Evolutionary conservation across 1,284 basidiomycete species (phyloP).

Genomic region (Leccinum ponderosum): DNA sequence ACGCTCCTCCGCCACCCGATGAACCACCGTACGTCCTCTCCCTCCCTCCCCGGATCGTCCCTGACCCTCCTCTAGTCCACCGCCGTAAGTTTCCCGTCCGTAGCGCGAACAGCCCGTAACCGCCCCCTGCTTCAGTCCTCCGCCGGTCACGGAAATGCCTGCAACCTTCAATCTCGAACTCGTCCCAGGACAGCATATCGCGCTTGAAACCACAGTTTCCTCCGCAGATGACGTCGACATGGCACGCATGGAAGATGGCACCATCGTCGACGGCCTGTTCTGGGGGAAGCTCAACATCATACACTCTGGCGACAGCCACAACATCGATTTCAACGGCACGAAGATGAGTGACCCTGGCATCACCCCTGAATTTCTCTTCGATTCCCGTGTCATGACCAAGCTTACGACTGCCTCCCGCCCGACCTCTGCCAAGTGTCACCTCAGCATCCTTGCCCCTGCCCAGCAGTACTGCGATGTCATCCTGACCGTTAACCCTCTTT

Average conservation of each 20-base stretch:
- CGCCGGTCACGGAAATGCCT: slow-evolving; percentile 83
- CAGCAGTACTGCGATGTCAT: slow-evolving; percentile 77
- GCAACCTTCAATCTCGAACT: slow-evolving; percentile 79
- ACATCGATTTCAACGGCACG: slow-evolving; percentile 78
- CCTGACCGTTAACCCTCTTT: slow-evolving; percentile 63
- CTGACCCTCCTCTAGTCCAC: slow-evolving; percentile 45
- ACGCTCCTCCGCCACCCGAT: slow-evolving; percentile 75
- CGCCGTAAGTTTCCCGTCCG: slow-evolving; percentile 57
- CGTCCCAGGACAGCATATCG: slow-evolving; percentile 69
- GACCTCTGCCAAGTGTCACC: slow-evolving; percentile 67
- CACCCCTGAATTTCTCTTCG: slow-evolving; percentile 67
- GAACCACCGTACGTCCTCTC: slow-evolving; percentile 68
- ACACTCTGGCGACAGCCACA: slow-evolving; percentile 71
- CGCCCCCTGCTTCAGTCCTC: slow-evolving; percentile 50
- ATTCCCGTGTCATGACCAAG: slow-evolving; percentile 71
- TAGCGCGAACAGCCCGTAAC: slow-evolving; percentile 1
- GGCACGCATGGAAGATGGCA: slow-evolving; percentile 85
- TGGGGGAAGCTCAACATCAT: slow-evolving; percentile 83
- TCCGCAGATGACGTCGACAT: slow-evolving; percentile 80
- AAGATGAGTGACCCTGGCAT: slow-evolving; percentile 60
- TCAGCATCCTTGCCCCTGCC: slow-evolving; percentile 67
- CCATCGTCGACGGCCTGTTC: slow-evolving; percentile 76
- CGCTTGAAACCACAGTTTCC: slow-evolving; percentile 70
- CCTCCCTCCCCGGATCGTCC: slow-evolving; percentile 3
- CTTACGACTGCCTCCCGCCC: slow-evolving; percentile 71